Evolutionary conservation across 148 eudicot genomes (phyloP), one percentile per base, ranked within the genome.

Genomic region (Salicornia ramosissima): DNA sequence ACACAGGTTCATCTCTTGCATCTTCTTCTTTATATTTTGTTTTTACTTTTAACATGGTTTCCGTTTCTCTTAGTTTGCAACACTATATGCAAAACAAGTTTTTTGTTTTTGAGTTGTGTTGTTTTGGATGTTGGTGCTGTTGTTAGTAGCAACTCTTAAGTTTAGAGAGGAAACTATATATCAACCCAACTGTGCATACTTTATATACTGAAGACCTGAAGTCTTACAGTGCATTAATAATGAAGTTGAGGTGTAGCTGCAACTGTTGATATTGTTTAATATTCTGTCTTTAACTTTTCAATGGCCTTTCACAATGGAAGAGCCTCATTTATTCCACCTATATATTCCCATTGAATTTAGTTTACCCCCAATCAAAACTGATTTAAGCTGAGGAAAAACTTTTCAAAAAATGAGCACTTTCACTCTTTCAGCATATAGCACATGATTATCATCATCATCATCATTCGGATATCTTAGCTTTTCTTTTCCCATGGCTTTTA

Each of bases 1-100:
- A 86, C 58, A 89, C 90, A 24, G 90, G 95, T 69, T 84, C 83
- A 47, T 65, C 79, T 22, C 30, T 62, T 46, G 21, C 55, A 39
- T 73, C 69, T 42, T 68, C 76, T 64, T 57, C 52, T 59, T 71
- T 55, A 13, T 24, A 64, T 11, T 19, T 63, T 6, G 75, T 79
- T 24, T 71, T 79, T 16, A 79, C 45, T 31, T 71, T 67, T 61
- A 74, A 53, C 16, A 6, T 33, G 16, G 69, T 36, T 58, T 52
- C 71, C 82, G 75, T 79, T 39, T 70, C 36, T 58, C 67, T 64
- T 52, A 39, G 15, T 33, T 22, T 39, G 3, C 33, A 30, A 30
- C 31, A 1, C 36, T 16, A 30, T 14, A 33, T 31, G 24, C 33
- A 12, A 29, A 6, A 15, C 21, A n/a, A 14, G 13, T 33, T 10